These are phyloP conservation scores for Tardiomyces depauwii DNA, from an alignment of 1,139 yeast species.

Conservation along the genomic window DNA sequence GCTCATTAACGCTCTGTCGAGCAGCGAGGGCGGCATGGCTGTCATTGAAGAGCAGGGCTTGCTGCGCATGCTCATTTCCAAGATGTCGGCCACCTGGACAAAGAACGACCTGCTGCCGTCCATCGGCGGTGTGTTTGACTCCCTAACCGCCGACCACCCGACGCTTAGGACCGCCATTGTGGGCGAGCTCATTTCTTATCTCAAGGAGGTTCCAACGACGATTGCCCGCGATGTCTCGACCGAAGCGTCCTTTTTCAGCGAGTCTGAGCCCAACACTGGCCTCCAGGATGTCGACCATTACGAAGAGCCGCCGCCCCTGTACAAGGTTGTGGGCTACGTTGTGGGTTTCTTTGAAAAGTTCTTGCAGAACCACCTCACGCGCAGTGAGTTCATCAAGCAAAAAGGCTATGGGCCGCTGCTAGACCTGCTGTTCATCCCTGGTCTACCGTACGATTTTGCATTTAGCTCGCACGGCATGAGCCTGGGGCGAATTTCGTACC, in stretches of 20 bases:
- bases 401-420: conserved; percentile 14
- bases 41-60: conserved; percentile 11
- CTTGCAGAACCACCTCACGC: conserved; percentile 22
- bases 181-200: conserved; percentile 36
- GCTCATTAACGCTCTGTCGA: neutral
- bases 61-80: conserved; percentile 10
- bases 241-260: conserved; percentile 3
- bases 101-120: conserved; percentile 30
- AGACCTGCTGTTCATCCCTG: neutral
- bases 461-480: conserved; percentile 20
- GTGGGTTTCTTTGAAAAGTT: conserved; percentile 24
- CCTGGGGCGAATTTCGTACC: conserved; percentile 16
- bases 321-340: conserved; percentile 7
- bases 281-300: conserved; percentile 3
- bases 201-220: conserved; percentile 35
- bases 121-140: conserved; percentile 69
- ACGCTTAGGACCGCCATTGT: conserved; percentile 51
- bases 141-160: conserved; percentile 75
- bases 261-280: conserved; percentile 6
- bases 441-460: conserved; percentile 28
- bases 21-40: conserved; percentile 1
- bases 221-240: conserved; percentile 5
- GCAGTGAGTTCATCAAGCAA: conserved; percentile 23
- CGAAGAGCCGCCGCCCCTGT: conserved; percentile 6
- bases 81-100: conserved; percentile 10